A percentile compares a stretch with the other conserved stretches of the same genome.
Conservation (phyloP, 1,284 basidiomycete species). For the Cerioporus squamosus region DNA sequence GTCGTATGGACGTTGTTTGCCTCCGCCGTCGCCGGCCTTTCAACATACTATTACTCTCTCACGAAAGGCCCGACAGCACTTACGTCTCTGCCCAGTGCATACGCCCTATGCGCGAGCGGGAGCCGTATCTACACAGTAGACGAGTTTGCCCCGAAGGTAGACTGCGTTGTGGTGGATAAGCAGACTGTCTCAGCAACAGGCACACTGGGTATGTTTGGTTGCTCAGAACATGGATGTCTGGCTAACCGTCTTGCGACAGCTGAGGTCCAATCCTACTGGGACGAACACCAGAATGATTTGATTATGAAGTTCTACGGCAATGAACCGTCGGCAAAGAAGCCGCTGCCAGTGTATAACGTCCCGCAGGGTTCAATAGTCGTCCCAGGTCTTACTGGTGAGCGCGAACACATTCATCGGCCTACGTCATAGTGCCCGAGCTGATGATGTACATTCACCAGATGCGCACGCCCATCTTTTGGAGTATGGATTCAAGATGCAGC, state of each 20-base stretch:
- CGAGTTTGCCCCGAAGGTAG: constrained; percentile 38
- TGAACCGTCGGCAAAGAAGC: constrained; percentile 36
- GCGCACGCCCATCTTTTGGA: constrained; percentile 79
- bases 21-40: constrained; percentile 24
- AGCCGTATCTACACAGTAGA: constrained; percentile 36
- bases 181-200: constrained; percentile 63
- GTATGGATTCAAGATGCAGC: constrained; percentile 71
- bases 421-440: too few species aligned
- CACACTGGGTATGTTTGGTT: constrained; percentile 42
- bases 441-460: constrained; percentile 47
- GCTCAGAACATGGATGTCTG: constrained; percentile 4
- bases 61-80: not conserved
- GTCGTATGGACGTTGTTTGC: constrained; percentile 21
- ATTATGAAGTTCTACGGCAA: constrained; percentile 37
- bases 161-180: constrained; percentile 72
- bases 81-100: constrained; percentile 31
- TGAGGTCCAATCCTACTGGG: constrained; percentile 33
- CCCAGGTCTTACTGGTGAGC: constrained; percentile 70
- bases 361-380: constrained; percentile 56
- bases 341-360: constrained; percentile 47
- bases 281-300: constrained; percentile 30
- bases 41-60: constrained; percentile 19
- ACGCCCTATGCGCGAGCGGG: constrained; percentile 30
- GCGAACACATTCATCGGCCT: not conserved
- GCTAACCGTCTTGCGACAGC: constrained; percentile 17